These are phyloP conservation scores for Schoenoplectus tabernaemontani DNA, from an alignment of 202 grass and related monocot genomes.

Conservation along the genomic window DNA sequence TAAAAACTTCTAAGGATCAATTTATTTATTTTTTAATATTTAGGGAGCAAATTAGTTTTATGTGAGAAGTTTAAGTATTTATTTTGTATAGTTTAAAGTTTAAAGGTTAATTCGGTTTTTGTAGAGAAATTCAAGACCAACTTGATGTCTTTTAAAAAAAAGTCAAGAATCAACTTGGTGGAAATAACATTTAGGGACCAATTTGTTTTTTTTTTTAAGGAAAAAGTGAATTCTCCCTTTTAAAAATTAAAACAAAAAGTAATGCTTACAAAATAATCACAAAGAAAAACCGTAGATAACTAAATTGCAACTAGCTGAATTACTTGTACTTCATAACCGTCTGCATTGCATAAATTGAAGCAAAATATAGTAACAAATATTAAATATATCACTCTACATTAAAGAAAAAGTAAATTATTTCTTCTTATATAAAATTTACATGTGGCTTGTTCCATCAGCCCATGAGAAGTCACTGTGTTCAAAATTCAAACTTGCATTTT, in stretches of 20 bases:
- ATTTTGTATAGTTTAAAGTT: no score
- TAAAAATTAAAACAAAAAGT: not conserved
- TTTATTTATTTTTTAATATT: no score
- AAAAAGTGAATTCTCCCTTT: no score
- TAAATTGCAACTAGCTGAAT: not conserved
- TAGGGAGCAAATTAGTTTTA: no score
- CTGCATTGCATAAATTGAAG: not conserved
- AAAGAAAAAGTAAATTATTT: not conserved
- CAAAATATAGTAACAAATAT: not conserved
- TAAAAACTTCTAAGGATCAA: no score
- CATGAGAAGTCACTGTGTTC: not conserved
- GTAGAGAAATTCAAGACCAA: no score
- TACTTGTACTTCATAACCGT: not conserved
- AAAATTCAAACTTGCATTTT: not conserved
- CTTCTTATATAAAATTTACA: not conserved
- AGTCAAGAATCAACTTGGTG: no score
- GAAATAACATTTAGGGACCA: no score
- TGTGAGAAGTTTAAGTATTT: no score
- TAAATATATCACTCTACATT: not conserved
- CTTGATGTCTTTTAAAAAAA: no score
- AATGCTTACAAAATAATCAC: not conserved
- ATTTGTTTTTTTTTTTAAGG: no score
- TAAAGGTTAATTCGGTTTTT: no score
- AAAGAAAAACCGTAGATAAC: not conserved
- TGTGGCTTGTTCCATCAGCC: not conserved